Evolutionary conservation across 1,284 basidiomycete genomes (phyloP), one percentile per base, ranked within the genome.

Genomic region (Stygiomarasmius scandens): DNA sequence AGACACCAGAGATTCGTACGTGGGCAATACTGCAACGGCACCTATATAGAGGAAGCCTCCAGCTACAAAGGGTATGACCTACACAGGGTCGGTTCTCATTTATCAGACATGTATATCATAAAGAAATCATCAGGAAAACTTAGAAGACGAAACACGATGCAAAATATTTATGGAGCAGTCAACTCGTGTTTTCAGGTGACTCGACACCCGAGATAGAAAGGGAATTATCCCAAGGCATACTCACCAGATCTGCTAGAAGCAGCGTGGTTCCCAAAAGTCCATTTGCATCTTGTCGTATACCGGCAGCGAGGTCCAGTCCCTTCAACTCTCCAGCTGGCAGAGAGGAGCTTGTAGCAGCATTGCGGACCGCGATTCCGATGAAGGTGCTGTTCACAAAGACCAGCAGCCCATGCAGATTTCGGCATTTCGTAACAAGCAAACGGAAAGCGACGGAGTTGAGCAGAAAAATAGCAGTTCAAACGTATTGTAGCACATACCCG

Each of bases 41-140:
- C 92, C 93, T 65, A 95, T 95, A 74, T 95, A 95, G 68, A 95
- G 77, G 77, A 95, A 95, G n/a, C 93, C 93, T 66, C 93, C 93
- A 49, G 93, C 93, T 27, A 95, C 93, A 66, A 93, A 93, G 3
- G 93, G 93, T 63, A 95, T 95, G 58, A 95, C 89, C 89, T 92
- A 64, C 57, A 52, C 23, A 32, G 61, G 22, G 22, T 32, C 10
- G 29, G 25, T 12, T n/a, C 34, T 16, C 36, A 38, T 3, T 12
- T 12, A 25, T 34, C 20, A 41, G 46, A 22, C 23, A 48, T 48
- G 12, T 24, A 19, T 24, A 38, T 41, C 11, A 23, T 27, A 10
- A 34, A n/a, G 19, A 23, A 19, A 23, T 22, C 36, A 44, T 27
- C 34, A 22, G 22, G 22, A 47, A 24, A 47, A 47, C n/a, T 14